Evolutionary conservation across 2,329 filamentous ascomycete species (phyloP).

Genomic region (Exophiala bonariae): DNA sequence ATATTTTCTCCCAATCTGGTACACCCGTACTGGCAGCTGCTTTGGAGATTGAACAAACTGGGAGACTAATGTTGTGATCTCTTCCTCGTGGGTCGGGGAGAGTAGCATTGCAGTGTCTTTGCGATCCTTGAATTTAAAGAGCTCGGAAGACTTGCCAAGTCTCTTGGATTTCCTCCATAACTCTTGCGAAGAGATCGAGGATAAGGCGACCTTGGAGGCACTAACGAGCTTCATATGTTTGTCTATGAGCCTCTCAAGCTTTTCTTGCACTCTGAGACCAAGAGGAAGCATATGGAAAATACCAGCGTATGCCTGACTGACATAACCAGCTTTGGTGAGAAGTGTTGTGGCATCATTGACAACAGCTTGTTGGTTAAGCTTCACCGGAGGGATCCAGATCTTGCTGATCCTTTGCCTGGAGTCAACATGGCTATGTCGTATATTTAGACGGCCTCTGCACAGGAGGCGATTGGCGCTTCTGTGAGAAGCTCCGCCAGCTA

Average conservation of each 20-base stretch:
- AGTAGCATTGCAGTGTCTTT: constrained; percentile 74
- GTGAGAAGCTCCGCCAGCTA: background rate
- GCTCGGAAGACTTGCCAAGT: constrained; percentile 73
- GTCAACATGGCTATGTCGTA: constrained; percentile 11
- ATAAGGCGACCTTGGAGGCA: constrained; percentile 79
- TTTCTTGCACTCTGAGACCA: constrained; percentile 82
- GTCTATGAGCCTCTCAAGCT: constrained; percentile 81
- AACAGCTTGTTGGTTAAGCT: constrained; percentile 22
- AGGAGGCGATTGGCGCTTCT: background rate
- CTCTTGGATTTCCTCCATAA: constrained; percentile 85
- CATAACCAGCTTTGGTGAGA: constrained; percentile 62
- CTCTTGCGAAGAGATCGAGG: constrained; percentile 79
- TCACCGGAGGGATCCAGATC: constrained; percentile 26
- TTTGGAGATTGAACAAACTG: constrained; percentile 77
- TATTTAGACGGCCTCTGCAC: background rate
- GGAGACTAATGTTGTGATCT: constrained; percentile 81
- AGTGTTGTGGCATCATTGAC: constrained; percentile 22
- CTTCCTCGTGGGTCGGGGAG: constrained; percentile 93
- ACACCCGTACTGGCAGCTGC: constrained; percentile 79
- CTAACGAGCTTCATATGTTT: constrained; percentile 78
- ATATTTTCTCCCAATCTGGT: constrained; percentile 94
- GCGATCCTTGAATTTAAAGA: constrained; percentile 71
- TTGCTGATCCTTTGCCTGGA: constrained; percentile 20
- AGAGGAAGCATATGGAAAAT: constrained; percentile 91
- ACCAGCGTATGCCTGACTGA: constrained; percentile 81